phyloP scores from a whole-genome alignment of 2,329 filamentous ascomycete species.

The Graphilbum fragrans region DNA sequence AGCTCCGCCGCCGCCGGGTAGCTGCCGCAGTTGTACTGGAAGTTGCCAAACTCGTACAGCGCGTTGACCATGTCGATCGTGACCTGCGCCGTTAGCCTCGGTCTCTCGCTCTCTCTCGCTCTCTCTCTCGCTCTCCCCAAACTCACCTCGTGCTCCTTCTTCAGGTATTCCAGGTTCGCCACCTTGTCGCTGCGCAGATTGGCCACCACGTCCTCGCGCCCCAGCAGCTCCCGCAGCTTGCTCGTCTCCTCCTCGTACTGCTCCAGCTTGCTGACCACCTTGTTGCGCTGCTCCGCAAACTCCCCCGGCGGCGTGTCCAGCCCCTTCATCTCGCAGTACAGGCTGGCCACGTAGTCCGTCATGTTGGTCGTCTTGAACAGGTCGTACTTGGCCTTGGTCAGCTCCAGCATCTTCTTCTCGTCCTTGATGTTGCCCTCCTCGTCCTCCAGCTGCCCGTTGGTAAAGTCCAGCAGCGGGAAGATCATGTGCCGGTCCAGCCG shows the following conservation, averaged over 20 bases:
- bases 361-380: conserved; percentile 97
- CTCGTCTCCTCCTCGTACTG: conserved; percentile 76
- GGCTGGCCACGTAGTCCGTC: conserved; percentile 90
- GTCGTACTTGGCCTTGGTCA: conserved; percentile 80
- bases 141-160: conserved; percentile 84
- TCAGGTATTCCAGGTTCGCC: conserved; percentile 95
- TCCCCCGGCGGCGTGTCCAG: conserved; percentile 68
- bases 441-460: conserved; percentile 70
- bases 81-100: conserved; percentile 30
- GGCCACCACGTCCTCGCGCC: conserved; percentile 78
- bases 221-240: conserved; percentile 79
- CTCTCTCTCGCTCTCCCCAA: conserved; percentile 34
- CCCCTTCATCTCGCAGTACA: conserved; percentile 82
- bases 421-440: conserved; percentile 44
- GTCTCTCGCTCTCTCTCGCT: background rate
- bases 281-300: conserved; percentile 79
- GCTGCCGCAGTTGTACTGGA: conserved; percentile 95
- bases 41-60: conserved; percentile 90
- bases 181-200: conserved; percentile 94
- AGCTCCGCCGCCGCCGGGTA: conserved; percentile 84
- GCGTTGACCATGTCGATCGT: conserved; percentile 92
- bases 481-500: conserved; percentile 93
- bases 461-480: conserved; percentile 91
- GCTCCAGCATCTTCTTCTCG: conserved; percentile 47
- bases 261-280: conserved; percentile 72